Evolutionary conservation across 2,329 filamentous ascomycete species (phyloP).

Genomic region (Daldinia sp.): DNA sequence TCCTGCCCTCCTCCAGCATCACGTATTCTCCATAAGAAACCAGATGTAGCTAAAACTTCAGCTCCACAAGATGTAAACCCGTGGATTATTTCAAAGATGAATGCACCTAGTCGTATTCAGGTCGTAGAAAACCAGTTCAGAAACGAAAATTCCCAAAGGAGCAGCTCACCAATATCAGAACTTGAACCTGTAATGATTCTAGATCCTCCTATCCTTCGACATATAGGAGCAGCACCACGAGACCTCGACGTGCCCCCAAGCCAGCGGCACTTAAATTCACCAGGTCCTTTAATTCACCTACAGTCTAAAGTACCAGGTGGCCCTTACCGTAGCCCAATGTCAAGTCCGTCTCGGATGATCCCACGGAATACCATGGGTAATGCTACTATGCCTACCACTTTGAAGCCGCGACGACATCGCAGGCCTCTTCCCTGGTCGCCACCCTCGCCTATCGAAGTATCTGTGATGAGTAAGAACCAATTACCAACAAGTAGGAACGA

Average conservation of each 20-base stretch:
- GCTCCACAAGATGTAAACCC: conserved; percentile 50
- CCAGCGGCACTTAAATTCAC: conserved; percentile 27
- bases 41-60: conserved; percentile 7
- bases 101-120: conserved; percentile 33
- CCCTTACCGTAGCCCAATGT: conserved; percentile 46
- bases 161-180: background rate
- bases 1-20: background rate
- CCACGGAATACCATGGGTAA: conserved; percentile 6
- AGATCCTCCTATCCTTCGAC: conserved; percentile 49
- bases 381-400: conserved; percentile 12
- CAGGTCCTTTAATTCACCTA: conserved; percentile 12
- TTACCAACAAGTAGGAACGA: background rate
- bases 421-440: conserved; percentile 49
- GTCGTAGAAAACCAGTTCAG: background rate
- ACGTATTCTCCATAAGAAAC: conserved; percentile 4
- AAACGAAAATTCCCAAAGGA: background rate
- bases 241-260: conserved; percentile 48
- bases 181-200: conserved; percentile 35
- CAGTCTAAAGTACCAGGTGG: conserved; percentile 39
- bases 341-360: conserved; percentile 35
- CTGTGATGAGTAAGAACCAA: conserved; percentile 5
- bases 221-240: conserved; percentile 45
- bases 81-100: conserved; percentile 57
- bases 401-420: conserved; percentile 26
- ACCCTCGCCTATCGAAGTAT: conserved; percentile 46